These are phyloP conservation scores for Ophidiomyces ophidiicola DNA, from an alignment of 2,329 filamentous ascomycete genomes.

Conservation along the genomic window DNA sequence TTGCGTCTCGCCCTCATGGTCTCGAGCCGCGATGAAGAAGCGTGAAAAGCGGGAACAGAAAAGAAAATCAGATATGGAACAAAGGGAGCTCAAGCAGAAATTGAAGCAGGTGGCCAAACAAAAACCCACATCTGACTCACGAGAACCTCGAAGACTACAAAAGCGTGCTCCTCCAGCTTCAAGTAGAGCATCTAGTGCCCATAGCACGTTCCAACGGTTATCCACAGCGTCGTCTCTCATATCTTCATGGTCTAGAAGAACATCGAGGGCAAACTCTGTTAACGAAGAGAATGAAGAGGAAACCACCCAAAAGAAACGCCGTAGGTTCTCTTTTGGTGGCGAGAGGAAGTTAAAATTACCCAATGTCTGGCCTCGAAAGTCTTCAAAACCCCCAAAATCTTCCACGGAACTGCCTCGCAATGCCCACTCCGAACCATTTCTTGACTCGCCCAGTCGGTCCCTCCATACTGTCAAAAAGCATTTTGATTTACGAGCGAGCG, in stretches of 20 bases:
- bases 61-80: constrained; percentile 14
- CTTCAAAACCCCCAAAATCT: constrained; percentile 1
- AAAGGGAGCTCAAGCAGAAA: constrained; percentile 14
- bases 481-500: constrained; percentile 14
- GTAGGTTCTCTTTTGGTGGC: constrained; percentile 8
- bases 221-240: constrained; percentile 14
- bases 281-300: constrained; percentile 10
- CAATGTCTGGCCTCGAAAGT: constrained; percentile 9
- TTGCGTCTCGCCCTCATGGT: constrained; percentile 17
- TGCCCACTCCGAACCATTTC: not conserved
- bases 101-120: constrained; percentile 12
- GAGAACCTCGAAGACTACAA: constrained; percentile 14
- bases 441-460: constrained; percentile 5
- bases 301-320: constrained; percentile 1
- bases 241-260: constrained; percentile 14
- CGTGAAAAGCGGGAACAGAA: constrained; percentile 14
- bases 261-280: constrained; percentile 14
- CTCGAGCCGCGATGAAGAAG: constrained; percentile 12
- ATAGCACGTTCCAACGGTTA: constrained; percentile 11
- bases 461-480: constrained; percentile 16
- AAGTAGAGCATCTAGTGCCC: constrained; percentile 15
- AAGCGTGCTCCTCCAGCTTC: constrained; percentile 14
- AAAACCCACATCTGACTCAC: constrained; percentile 2
- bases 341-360: constrained; percentile 9
- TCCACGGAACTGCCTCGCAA: not conserved